phyloP scores from a whole-genome alignment of 2,329 filamentous ascomycete genomes.

The Ploettnerulaceae sp. region DNA sequence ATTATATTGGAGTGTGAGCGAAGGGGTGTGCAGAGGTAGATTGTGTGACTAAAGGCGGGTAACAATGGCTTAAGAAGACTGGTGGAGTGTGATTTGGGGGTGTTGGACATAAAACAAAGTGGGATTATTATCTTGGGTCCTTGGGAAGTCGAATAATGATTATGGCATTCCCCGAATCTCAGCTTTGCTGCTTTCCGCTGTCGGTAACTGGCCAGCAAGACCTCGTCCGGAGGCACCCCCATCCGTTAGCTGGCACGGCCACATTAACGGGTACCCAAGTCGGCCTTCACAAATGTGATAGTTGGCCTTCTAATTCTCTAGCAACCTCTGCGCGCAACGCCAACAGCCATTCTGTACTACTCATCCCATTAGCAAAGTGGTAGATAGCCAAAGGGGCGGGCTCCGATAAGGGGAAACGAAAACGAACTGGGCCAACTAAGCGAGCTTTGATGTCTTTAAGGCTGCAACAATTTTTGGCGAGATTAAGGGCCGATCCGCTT shows the following conservation, averaged over 20 bases:
- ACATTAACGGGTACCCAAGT: neutral
- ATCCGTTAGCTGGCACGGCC: neutral
- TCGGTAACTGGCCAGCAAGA: neutral
- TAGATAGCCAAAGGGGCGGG: no score
- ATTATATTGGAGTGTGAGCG: neutral
- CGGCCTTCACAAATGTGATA: no score
- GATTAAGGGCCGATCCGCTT: neutral
- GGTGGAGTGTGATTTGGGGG: no score
- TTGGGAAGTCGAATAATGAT: slow-evolving; percentile 1
- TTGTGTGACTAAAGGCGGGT: neutral
- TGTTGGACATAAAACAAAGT: neutral
- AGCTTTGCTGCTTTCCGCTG: neutral
- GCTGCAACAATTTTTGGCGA: neutral
- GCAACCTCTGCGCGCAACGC: no score
- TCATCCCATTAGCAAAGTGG: no score
- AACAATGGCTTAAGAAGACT: neutral
- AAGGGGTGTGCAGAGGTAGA: neutral
- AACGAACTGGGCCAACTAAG: neutral
- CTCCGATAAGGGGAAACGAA: neutral
- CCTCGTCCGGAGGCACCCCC: neutral
- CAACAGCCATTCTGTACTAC: no score
- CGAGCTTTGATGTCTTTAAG: neutral
- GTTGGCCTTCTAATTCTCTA: no score
- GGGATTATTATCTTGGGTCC: no score
- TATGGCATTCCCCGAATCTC: neutral